Evolutionary conservation across 805 yeast genomes (phyloP).

Genomic region (Myxozyma neotropica): DNA sequence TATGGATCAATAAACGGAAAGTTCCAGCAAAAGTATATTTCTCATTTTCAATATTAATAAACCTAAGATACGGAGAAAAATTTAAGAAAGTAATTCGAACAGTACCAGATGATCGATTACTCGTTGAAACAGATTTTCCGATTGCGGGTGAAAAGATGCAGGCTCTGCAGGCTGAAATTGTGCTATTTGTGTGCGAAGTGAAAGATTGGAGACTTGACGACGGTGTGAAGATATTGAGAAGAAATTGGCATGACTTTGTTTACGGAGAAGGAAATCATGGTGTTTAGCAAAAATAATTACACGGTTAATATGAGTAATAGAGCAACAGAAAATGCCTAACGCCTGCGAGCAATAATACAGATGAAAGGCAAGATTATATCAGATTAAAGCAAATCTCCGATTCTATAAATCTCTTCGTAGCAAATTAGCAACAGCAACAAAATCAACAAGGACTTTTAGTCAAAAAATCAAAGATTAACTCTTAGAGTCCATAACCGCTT

Average conservation of each 20-base stretch:
- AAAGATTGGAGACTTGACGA: slow-evolving; percentile 32
- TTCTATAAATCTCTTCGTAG: no score
- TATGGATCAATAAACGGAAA: slow-evolving; percentile 49
- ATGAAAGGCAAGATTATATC: no score
- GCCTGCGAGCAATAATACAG: no score
- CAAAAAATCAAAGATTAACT: no score
- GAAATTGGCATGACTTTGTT: slow-evolving; percentile 22
- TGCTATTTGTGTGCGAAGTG: slow-evolving; percentile 19
- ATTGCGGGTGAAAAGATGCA: slow-evolving; percentile 39
- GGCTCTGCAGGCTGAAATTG: slow-evolving; percentile 20
- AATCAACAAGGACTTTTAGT: no score
- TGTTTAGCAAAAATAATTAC: no score
- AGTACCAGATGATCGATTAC: slow-evolving; percentile 45
- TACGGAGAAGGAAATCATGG: slow-evolving; percentile 9
- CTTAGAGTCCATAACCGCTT: slow-evolving; percentile 32
- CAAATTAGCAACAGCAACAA: no score
- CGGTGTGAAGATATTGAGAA: slow-evolving; percentile 21
- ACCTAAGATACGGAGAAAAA: slow-evolving; percentile 43
- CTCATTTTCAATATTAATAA: slow-evolving; percentile 58
- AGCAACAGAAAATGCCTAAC: no score
- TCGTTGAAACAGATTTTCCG: slow-evolving; percentile 59
- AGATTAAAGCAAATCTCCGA: no score
- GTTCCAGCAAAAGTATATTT: slow-evolving; percentile 47
- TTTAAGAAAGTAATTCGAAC: slow-evolving; percentile 39
- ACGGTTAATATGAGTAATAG: no score